These are phyloP conservation scores for Russula emetica DNA, from an alignment of 768 basidiomycete species.

Conservation along the genomic window DNA sequence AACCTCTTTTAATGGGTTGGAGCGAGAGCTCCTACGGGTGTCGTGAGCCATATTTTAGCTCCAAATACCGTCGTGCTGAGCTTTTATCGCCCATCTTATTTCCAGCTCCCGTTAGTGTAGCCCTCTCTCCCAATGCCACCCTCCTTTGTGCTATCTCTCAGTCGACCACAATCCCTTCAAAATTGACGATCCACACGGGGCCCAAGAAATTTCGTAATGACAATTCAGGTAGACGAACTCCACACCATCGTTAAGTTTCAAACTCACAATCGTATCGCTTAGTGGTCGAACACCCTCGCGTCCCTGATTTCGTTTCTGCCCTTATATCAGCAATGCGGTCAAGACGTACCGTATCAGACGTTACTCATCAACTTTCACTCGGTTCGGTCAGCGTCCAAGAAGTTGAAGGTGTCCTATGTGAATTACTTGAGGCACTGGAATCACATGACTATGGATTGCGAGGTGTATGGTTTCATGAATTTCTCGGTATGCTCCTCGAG, in stretches of 20 bases:
- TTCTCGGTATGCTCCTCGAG: conserved; percentile 47
- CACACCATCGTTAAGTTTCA: neutral
- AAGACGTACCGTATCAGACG: conserved; percentile 52
- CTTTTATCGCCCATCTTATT: neutral
- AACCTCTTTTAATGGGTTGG: conserved; percentile 22
- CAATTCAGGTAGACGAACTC: conserved; percentile 24
- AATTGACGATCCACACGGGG: conserved; percentile 21
- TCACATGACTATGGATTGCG: conserved; percentile 38
- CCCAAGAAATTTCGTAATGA: conserved; percentile 7
- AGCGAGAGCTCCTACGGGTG: conserved; percentile 18
- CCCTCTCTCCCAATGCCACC: conserved; percentile 54
- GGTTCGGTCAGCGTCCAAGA: conserved; percentile 41
- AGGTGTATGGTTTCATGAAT: conserved; percentile 45
- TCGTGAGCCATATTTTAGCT: conserved; percentile 8
- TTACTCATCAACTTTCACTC: conserved; percentile 51
- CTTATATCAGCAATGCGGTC: conserved; percentile 46
- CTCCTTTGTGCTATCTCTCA: conserved; percentile 51
- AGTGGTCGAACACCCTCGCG: conserved; percentile 24
- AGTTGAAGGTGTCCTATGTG: conserved; percentile 46
- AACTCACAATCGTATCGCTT: conserved; percentile 5
- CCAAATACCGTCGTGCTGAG: neutral
- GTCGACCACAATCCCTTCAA: conserved; percentile 14
- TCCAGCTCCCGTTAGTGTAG: conserved; percentile 55
- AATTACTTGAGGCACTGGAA: conserved; percentile 46
- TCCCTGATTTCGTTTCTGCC: conserved; percentile 20